Percentiles rank a stretch among this genome's conserved stretches.
phyloP scores from a whole-genome alignment of 371 early-diverging fungal genomes.

The Entomophthora muscae region DNA sequence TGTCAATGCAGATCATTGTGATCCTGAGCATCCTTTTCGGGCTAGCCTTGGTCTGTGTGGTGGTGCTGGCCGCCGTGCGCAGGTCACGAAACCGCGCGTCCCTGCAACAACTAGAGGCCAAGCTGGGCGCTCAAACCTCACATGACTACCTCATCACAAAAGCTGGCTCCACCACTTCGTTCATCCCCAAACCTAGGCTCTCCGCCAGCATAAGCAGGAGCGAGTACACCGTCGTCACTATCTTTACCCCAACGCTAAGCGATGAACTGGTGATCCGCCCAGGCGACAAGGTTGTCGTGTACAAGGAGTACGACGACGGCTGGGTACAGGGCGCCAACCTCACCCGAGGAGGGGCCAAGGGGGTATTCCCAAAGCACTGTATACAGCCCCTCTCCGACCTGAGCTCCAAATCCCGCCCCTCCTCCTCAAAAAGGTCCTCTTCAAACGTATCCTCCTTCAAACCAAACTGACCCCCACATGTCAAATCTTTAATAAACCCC shows the following conservation, averaged over 20 bases:
- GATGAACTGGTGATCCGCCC: conserved; percentile 45
- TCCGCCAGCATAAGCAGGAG: neutral
- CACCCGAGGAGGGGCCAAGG: conserved; percentile 29
- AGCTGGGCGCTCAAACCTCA: neutral
- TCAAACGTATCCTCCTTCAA: no score
- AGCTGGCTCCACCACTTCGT: neutral
- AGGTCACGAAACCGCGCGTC: neutral
- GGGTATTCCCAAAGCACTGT: conserved; percentile 46
- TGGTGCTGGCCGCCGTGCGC: neutral
- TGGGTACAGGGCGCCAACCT: conserved; percentile 47
- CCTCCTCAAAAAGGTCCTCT: no score
- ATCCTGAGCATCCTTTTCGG: neutral
- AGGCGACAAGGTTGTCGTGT: conserved; percentile 38
- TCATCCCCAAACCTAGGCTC: neutral
- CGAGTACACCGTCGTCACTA: conserved; percentile 22
- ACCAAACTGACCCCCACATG: no score
- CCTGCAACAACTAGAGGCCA: neutral
- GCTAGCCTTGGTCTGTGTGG: neutral
- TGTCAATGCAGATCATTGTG: conserved; percentile 2
- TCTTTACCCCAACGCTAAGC: conserved; percentile 38
- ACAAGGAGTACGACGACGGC: conserved; percentile 49
- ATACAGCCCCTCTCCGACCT: no score
- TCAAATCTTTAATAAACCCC: no score
- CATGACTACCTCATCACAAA: neutral
- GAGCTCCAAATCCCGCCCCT: no score